Evolutionary conservation across 31 red algal genomes (phyloP).

Genomic region (Bonnemaisonia californica): DNA sequence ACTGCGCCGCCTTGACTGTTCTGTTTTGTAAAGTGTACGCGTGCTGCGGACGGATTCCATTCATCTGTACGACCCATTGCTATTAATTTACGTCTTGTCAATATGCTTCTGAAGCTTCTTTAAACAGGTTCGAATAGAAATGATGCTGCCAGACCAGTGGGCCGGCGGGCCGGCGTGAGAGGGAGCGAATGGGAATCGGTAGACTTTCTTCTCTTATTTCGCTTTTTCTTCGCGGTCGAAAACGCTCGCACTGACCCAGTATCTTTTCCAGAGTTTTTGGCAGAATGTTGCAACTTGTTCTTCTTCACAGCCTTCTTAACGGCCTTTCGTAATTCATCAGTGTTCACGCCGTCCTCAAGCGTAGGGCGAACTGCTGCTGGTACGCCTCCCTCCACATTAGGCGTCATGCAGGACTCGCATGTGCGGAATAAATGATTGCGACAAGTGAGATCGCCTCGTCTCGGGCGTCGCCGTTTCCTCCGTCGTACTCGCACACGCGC

Average conservation of each 20-base stretch:
- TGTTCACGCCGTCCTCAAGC: neutral
- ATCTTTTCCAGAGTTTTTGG: too few relatives aligned
- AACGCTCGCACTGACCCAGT: too few relatives aligned
- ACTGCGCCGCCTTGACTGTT: neutral
- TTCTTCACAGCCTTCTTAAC: too few relatives aligned
- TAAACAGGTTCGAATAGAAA: conserved; percentile 51
- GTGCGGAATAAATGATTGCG: conserved; percentile 30
- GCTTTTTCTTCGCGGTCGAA: conserved; percentile 6
- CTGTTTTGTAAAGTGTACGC: neutral
- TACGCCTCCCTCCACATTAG: neutral
- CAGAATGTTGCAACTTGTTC: too few relatives aligned
- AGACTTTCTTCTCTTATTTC: conserved; percentile 7
- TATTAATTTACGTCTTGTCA: neutral
- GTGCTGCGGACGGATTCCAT: neutral
- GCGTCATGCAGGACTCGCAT: conserved; percentile 7
- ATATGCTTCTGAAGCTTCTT: neutral
- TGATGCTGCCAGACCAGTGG: conserved; percentile 18
- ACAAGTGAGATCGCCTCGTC: neutral
- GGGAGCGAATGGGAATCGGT: neutral
- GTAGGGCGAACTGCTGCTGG: neutral
- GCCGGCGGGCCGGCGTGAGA: neutral
- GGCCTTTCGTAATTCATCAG: too few relatives aligned
- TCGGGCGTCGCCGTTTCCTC: neutral
- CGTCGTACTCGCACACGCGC: conserved; percentile 30
- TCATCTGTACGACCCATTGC: neutral